Evolutionary conservation across 768 basidiomycete species (phyloP).

Genomic region (Russula griseocarnosa): DNA sequence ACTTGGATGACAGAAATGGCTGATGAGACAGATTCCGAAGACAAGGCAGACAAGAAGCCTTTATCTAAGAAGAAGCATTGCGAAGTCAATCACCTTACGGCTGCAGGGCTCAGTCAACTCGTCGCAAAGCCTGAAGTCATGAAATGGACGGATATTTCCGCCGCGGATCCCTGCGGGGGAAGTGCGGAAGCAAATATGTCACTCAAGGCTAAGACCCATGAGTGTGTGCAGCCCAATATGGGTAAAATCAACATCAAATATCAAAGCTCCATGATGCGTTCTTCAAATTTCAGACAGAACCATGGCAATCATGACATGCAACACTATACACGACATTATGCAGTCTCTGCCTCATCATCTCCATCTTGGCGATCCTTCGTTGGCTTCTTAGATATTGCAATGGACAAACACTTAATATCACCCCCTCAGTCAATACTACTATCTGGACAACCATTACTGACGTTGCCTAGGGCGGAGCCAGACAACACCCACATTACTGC

Average conservation of each 20-base stretch:
- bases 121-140: constrained; percentile 97
- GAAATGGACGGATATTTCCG: constrained; percentile 98
- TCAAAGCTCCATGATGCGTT: constrained; percentile 98
- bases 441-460: no score
- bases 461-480: no score
- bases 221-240: constrained; percentile 99
- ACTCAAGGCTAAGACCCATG: constrained; percentile 93
- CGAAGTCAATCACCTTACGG: constrained; percentile 83
- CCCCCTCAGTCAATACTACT: no score
- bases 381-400: no score
- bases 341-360: no score
- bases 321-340: no score
- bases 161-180: constrained; percentile 94
- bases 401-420: no score
- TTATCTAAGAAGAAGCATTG: constrained; percentile 93
- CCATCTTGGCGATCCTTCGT: no score
- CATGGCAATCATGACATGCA: no score
- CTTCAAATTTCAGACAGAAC: constrained; percentile 97
- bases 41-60: constrained; percentile 69
- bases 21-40: constrained; percentile 66
- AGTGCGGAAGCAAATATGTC: constrained; percentile 93
- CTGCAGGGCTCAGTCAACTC: constrained; percentile 94
- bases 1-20: constrained; percentile 96
- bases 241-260: constrained; percentile 99
- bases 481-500: no score